Base-by-base conservation (phyloP, 179 eudicot genomes). In the Pouteria campechiana region DNA sequence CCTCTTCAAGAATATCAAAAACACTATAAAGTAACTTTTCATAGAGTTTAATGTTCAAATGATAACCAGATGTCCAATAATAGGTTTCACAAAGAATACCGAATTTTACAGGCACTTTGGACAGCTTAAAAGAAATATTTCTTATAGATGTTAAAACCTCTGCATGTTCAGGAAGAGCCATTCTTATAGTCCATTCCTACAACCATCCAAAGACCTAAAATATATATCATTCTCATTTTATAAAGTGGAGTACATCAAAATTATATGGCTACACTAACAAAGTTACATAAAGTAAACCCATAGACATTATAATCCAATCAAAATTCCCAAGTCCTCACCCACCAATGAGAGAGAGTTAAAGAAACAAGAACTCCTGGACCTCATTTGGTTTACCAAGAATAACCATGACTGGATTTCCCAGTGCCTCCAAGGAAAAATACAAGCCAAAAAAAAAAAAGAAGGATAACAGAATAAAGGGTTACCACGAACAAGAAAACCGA, bases 1-100 rank as follows among this genome's bases (percentile, higher is more conserved):
- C 75, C 44, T 88, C 97, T 51, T 88, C 97, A 54, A 88, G 74
- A 51, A 78, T 78, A 52, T 89, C 97, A 70, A 89, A 89, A 37
- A 89, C 46, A 23, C 79, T 67, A 64, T 50, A 65, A 19, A 89
- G 69, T 45, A 89, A 60, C 47, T 69, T 81, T 68, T 81, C 89
- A 52, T 89, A 89, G 41, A 89, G 78, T 35, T 83, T 78, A 30
- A 78, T 56, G 47, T 78, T 75, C 41, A 89, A 64, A 61, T 73
- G 93, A 61, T 81, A 75, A 46, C 86, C 68, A 53, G 72, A 30
- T 18, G 60, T 69, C 69, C 70, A 70, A 61, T 53, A 67, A 45
- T 61, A 64, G 49, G 70, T 67, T 58, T 61, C 74, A 21, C 55
- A 73, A 48, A 64, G 70, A 28, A 54, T 45, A 29, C 63, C 58